Base-by-base conservation (phyloP, 2,329 filamentous ascomycete genomes). In the Fusarium robinianum region DNA sequence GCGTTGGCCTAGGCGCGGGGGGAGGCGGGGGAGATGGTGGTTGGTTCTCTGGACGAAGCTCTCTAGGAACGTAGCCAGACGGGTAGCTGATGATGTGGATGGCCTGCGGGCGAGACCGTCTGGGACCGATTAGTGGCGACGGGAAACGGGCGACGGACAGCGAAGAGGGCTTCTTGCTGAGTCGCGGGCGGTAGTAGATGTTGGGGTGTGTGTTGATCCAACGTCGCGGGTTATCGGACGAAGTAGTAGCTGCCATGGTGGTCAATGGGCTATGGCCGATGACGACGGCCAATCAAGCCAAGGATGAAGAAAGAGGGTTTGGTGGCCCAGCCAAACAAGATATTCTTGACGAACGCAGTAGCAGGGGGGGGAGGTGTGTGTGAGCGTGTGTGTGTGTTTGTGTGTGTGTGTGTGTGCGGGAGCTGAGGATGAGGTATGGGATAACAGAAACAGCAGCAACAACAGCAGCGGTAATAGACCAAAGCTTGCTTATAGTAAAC, bases 51-150 rank as follows among this genome's bases (percentile, higher is more conserved):
- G 41, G 53, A 21, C 72, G 69, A 30, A 76, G 57, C 44, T 77
- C 74, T 45, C 67, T 66, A 12, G 74, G 74, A 16, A 76, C 63
- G 59, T 72, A 72, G 39, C 70, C 70, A 3, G 69, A 57, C 3
- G 70, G 70, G 41, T 68, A 72, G 18, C 68, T 71, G 48, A 71
- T 55, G 39, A 72, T 69, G 61, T 72, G 69, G 41, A 72, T 72
- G 24, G 70, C 64, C 53, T 72, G 69, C 8, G 69, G 69, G 23
- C 70, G 63, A 23, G 64, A 60, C 50, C 70, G 62, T 34, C 70
- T 64, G 25, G 69, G 66, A 30, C 66, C 67, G 50, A 72, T 72
- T 25, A 69, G 63, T 23, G 70, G 70, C 29, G 62, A 46, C 7
- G 70, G 70, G 36, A 72, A 62, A 11, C 55, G 51, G 12, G 40